Evolutionary conservation across 2,329 filamentous ascomycete genomes (phyloP).

Genomic region (Xylaria sp.): DNA sequence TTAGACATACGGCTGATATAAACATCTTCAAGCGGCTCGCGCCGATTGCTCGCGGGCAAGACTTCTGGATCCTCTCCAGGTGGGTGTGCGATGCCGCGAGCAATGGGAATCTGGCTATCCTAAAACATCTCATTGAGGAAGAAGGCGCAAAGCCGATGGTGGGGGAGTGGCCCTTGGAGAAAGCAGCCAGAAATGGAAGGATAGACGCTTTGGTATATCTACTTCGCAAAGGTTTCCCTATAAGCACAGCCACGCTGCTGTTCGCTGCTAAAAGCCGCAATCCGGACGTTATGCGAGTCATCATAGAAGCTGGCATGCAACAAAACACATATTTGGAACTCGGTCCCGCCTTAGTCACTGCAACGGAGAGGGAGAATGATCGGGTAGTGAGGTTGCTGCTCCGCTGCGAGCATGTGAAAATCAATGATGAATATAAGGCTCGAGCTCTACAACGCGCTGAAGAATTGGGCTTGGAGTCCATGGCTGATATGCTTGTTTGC

Average conservation of each 20-base stretch:
- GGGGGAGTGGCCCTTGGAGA: no score
- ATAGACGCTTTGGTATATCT: background rate
- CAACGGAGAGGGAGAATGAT: background rate
- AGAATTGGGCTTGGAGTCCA: background rate
- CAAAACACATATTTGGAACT: background rate
- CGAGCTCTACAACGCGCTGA: background rate
- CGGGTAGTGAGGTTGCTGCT: background rate
- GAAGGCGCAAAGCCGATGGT: background rate
- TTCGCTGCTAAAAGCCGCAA: background rate
- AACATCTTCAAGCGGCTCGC: background rate
- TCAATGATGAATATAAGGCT: background rate
- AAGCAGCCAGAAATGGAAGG: background rate
- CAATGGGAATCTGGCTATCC: background rate
- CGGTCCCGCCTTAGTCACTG: background rate
- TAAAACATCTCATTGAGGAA: background rate
- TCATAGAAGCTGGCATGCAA: background rate
- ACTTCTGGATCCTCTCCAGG: background rate
- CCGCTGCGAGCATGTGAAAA: background rate
- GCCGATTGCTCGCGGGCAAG: background rate
- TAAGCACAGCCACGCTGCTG: background rate
- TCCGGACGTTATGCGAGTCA: background rate
- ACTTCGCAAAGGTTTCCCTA: background rate
- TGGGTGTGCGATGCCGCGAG: background rate
- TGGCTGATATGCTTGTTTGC: background rate
- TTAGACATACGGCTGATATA: background rate